Evolutionary conservation across 495 filamentous ascomycete species (phyloP).

Genomic region (Podospora pseudoanserina): DNA sequence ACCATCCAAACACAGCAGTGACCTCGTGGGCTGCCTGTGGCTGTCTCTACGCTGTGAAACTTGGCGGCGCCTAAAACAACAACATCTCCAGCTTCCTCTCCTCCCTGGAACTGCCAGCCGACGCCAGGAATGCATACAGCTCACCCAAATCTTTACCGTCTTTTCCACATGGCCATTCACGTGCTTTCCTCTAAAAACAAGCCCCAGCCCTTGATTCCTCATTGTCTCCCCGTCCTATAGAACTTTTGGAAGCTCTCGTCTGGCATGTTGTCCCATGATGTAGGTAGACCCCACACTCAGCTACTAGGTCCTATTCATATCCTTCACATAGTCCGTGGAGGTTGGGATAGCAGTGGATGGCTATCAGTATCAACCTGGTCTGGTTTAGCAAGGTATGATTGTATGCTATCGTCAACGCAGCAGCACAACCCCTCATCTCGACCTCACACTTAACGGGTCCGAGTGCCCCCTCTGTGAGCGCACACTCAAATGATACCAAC

Average conservation of each 20-base stretch:
- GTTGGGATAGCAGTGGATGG: not conserved
- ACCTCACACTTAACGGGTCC: not conserved
- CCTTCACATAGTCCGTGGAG: not conserved
- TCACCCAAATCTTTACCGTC: conserved; percentile 4
- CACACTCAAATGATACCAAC: not conserved
- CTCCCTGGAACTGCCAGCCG: conserved; percentile 6
- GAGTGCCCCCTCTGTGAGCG: not conserved
- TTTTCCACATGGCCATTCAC: not conserved
- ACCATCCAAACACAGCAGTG: conserved; percentile 20
- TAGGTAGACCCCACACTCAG: not conserved
- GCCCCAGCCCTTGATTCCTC: conserved; percentile 1
- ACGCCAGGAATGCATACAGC: conserved; percentile 8
- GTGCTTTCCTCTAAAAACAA: conserved; percentile 1
- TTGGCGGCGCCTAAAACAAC: conserved; percentile 22
- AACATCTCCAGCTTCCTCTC: conserved; percentile 5
- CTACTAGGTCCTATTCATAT: not conserved
- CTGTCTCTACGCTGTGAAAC: conserved; percentile 22
- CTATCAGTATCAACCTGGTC: not conserved
- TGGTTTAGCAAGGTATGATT: not conserved
- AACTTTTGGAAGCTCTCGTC: not conserved
- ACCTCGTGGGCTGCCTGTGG: too few species aligned
- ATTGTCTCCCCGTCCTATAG: not conserved
- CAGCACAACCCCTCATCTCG: not conserved
- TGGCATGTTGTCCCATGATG: not conserved
- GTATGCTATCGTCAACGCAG: not conserved